Base-by-base conservation (phyloP, 331 rosid species). In the Ulmus americana region DNA sequence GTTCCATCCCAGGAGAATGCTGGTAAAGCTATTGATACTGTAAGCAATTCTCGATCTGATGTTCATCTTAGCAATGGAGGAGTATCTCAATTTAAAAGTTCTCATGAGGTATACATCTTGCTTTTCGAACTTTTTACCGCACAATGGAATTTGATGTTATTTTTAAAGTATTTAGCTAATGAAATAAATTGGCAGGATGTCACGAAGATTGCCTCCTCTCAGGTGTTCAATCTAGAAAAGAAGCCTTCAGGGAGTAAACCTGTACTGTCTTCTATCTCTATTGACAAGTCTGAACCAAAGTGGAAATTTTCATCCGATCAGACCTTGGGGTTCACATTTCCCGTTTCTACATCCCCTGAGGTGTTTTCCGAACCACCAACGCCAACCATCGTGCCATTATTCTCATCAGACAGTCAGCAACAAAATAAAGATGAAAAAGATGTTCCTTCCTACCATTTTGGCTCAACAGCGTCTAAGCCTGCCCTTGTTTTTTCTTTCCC, bases 321-420 rank as follows among this genome's bases (percentile, higher is more conserved):
- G 11, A 67, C 74, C 65, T 79, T 82, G 2, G 87, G 83, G 51
- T 88, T 91, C 76, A 81, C 92, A 47, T 91, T 88, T 67, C 97
- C 95, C 7, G 81, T 91, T 66, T 76, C 97, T 16, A 61, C 84
- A 18, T 58, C 84, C 28, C 71, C 90, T 5, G 77, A 75, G 28
- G 79, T 69, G 57, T 68, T 83, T 54, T 74, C 80, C 1, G 95
- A 91, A 70, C 97, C 82, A 8, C 95, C 96, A n/a, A 91, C 96
- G 28, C 96, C 96, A 13, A 83, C 96, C 70, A 60, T 86, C 58
- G 39, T 74, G 63, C 97, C 97, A 35, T 62, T 85, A 18, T 56
- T 76, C 73, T 67, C 75, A 16, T 43, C 76, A 2, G 77, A 75
- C 59, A 67, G 58, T 74, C 76, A 72, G 66, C 64, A 70, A 43